These are phyloP conservation scores for Chrysophaeum taylorii DNA, from an alignment of 352 stramenopile genomes.

Conservation along the genomic window DNA sequence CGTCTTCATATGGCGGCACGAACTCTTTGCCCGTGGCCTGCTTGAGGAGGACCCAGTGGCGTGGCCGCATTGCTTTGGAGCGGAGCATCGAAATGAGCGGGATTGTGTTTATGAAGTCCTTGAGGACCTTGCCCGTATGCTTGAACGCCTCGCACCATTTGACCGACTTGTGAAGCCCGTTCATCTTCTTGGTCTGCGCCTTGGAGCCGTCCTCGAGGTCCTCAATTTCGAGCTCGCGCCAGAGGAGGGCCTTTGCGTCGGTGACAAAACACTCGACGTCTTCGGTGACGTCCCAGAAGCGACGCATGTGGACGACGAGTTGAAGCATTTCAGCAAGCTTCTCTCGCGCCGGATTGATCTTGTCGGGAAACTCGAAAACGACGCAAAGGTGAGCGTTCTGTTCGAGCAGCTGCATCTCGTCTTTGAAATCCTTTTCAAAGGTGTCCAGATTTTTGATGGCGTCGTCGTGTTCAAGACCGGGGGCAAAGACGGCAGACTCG, in stretches of 20 bases:
- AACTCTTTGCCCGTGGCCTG: conserved; percentile 73
- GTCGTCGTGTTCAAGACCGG: conserved; percentile 32
- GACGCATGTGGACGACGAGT: conserved; percentile 55
- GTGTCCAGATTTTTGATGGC: conserved; percentile 39
- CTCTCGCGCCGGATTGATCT: conserved; percentile 72
- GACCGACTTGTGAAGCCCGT: conserved; percentile 78
- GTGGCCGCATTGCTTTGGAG: conserved; percentile 68
- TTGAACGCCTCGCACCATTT: conserved; percentile 82
- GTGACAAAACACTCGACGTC: conserved; percentile 74
- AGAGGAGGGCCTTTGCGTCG: conserved; percentile 70
- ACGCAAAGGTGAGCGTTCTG: conserved; percentile 76
- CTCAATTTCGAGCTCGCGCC: conserved; percentile 78
- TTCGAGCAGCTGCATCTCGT: conserved; percentile 75
- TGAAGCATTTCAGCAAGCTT: conserved; percentile 75
- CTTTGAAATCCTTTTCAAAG: conserved; percentile 47
- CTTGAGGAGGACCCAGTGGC: conserved; percentile 82
- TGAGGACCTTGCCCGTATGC: conserved; percentile 55
- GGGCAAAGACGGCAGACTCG: conserved; percentile 32
- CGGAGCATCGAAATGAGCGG: conserved; percentile 54
- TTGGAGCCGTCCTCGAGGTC: conserved; percentile 85
- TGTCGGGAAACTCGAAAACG: conserved; percentile 83
- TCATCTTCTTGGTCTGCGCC: conserved; percentile 79
- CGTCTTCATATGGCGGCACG: conserved; percentile 77
- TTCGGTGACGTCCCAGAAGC: conserved; percentile 69
- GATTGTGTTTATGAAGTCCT: conserved; percentile 65